A percentile compares a stretch with the other conserved stretches of the same genome.
Evolutionary conservation across 2,329 filamentous ascomycete genomes (phyloP).

Genomic region (Xylariomycetidae sp.): DNA sequence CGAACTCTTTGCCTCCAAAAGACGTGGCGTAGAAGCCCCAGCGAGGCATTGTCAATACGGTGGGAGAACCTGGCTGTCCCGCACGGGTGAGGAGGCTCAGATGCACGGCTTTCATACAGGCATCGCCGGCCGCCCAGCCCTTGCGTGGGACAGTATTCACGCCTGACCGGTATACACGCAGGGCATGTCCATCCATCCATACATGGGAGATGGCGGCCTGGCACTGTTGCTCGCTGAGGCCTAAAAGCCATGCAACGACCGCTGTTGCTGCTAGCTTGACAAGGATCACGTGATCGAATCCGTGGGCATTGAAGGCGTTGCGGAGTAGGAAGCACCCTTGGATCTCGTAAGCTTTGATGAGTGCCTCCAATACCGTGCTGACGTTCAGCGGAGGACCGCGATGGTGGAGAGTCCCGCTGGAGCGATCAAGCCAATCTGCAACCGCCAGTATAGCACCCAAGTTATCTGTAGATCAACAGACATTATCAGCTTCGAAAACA

Average conservation of each 20-base stretch:
- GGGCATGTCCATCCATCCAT: slow-evolving; percentile 34
- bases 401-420: slow-evolving; percentile 17
- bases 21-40: slow-evolving; percentile 32
- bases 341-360: slow-evolving; percentile 37
- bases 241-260: slow-evolving; percentile 32
- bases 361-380: slow-evolving; percentile 22
- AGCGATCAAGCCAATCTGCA: slow-evolving; percentile 25
- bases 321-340: slow-evolving; percentile 29
- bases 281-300: slow-evolving; percentile 36
- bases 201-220: slow-evolving; percentile 32
- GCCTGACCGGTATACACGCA: slow-evolving; percentile 28
- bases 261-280: slow-evolving; percentile 37
- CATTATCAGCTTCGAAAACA: neutral
- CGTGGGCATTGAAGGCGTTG: slow-evolving; percentile 33
- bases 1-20: slow-evolving; percentile 11
- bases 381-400: slow-evolving; percentile 16
- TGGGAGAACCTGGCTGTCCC: slow-evolving; percentile 17
- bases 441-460: slow-evolving; percentile 32
- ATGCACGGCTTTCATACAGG: slow-evolving; percentile 34
- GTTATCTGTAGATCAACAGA: slow-evolving; percentile 25
- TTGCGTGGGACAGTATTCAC: slow-evolving; percentile 33
- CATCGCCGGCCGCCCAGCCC: slow-evolving; percentile 38
- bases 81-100: slow-evolving; percentile 24
- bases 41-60: slow-evolving; percentile 23
- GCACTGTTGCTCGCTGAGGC: slow-evolving; percentile 27